A percentile compares a stretch with the other conserved stretches of the same genome.
Evolutionary conservation across 208 protist genomes (phyloP).

Genomic region (Leptomonas seymouri): DNA sequence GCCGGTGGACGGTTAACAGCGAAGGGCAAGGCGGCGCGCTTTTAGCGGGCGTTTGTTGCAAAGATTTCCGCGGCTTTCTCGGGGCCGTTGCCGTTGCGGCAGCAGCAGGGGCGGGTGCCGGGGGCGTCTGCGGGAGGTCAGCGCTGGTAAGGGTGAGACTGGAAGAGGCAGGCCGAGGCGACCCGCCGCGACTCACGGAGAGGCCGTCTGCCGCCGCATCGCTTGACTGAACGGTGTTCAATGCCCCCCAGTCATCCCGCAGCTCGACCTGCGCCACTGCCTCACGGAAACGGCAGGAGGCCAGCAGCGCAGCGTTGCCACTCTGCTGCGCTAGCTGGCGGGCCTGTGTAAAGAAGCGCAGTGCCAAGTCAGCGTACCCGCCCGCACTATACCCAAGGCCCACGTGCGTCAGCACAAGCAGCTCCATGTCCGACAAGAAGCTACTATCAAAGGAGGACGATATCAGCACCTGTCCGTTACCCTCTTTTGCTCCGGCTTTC

Average conservation of each 20-base stretch:
- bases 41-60: neutral
- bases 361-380: slow-evolving; percentile 75
- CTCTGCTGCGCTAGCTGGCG: slow-evolving; percentile 17
- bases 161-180: too few relatives aligned
- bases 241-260: slow-evolving; percentile 29
- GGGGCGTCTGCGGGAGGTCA: too few relatives aligned
- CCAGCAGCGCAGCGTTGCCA: slow-evolving; percentile 27
- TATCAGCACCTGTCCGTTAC: neutral
- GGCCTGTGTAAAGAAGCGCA: slow-evolving; percentile 58
- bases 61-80: neutral
- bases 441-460: slow-evolving; percentile 30
- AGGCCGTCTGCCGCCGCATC: neutral
- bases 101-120: neutral
- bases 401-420: slow-evolving; percentile 59
- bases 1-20: neutral
- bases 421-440: slow-evolving; percentile 32
- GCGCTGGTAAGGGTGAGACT: neutral
- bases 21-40: neutral
- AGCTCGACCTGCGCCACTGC: slow-evolving; percentile 30
- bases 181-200: too few relatives aligned
- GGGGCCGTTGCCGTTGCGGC: neutral
- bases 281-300: slow-evolving; percentile 34
- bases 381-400: slow-evolving; percentile 78
- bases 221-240: slow-evolving; percentile 16
- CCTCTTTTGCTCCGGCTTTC: neutral